Evolutionary conservation across 164 flowering plant genomes (phyloP).

Genomic region (Kingdonia uniflora): DNA sequence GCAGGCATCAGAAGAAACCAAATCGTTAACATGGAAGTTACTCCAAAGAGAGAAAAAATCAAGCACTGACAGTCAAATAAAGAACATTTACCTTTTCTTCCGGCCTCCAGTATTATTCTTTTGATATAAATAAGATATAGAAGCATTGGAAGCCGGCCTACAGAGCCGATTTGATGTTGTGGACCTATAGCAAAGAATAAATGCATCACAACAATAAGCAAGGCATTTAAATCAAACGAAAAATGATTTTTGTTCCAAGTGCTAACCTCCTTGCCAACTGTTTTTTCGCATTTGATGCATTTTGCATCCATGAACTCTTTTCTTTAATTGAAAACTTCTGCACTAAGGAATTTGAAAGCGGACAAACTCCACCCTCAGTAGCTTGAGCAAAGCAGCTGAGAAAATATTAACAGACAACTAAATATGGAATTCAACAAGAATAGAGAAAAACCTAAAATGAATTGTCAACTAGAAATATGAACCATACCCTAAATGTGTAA

Average conservation of each 20-base stretch:
- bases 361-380: conserved; percentile 15
- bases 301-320: conserved; percentile 9
- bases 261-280: conserved; percentile 26
- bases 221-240: too few relatives aligned
- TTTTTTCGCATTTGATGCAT: conserved; percentile 15
- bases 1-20: background rate
- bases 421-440: background rate
- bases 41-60: background rate
- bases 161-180: conserved; percentile 4
- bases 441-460: background rate
- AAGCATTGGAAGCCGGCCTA: conserved; percentile 25
- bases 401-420: background rate
- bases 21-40: too few relatives aligned
- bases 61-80: background rate
- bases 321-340: conserved; percentile 9
- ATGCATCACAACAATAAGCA: background rate
- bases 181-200: background rate
- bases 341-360: conserved; percentile 12
- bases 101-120: conserved; percentile 31
- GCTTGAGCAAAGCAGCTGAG: conserved; percentile 19
- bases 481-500: too few relatives aligned
- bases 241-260: background rate
- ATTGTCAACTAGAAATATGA: too few relatives aligned
- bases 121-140: conserved; percentile 14
- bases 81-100: conserved; percentile 39